Evolutionary conservation across 1,284 basidiomycete genomes (phyloP), one percentile per base, ranked within the genome.

Genomic region (Veloboletus limbatus): DNA sequence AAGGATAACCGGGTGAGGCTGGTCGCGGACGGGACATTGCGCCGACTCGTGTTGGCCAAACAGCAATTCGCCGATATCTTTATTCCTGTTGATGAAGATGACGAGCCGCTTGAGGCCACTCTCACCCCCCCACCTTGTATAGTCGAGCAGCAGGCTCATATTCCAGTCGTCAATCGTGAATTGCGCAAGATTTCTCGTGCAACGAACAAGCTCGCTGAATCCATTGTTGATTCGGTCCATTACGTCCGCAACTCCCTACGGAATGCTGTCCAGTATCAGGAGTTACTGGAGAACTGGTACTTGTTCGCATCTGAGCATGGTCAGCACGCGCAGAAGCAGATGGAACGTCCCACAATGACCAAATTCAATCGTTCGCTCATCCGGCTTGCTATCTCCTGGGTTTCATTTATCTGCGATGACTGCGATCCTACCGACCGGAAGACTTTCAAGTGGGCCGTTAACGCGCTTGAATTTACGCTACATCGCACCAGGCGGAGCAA

Each of bases 371-470:
- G 85, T 16, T 74, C 88, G 7, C 74, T 97, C 28, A 88, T 95
- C 67, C 84, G 84, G 52, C 78, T 97, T 34, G 91, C 93, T 3
- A 97, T 97, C 56, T 88, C 90, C 17, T 99, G 97, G 97, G 92
- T 99, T 21, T 86, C 92, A 21, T 99, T 99, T 72, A 97, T 99
- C 53, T 97, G 93, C 68, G 95, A 98, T 63, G 92, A 96, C 59
- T 99, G 97, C 69, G 91, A 97, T 58, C 92, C 94, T 2, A 90
- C 92, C 35, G 96, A 99, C 66, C 83, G 93, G 51, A 92, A 89
- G 68, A 99, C 95, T 0, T 99, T 99, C 79, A 88, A 92, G 63
- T 99, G 96, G 94, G 96, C 97, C 1, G 94, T 99, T 44, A 91
- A 89, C 43, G 95, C 97, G 4, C 80, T 99, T 16, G 93, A 97